A percentile compares a stretch with the other conserved stretches of the same genome.
phyloP scores from a whole-genome alignment of 108 stramenopile genomes.

The Cyclotella baltica region DNA sequence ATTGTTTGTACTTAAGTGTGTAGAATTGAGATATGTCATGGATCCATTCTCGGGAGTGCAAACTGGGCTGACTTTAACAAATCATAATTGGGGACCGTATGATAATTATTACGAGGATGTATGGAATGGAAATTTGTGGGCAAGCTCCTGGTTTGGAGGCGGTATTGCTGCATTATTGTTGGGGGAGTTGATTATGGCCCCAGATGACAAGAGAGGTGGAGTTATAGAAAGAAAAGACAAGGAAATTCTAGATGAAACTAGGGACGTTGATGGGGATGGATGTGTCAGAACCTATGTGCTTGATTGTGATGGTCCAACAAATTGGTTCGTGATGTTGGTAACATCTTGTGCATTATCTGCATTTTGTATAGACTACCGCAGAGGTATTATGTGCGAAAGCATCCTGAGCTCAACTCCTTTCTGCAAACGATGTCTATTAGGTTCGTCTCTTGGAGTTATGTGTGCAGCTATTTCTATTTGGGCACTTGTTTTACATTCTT shows the following conservation, averaged over 20 bases:
- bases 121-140: constrained; percentile 46
- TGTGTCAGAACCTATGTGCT: constrained; percentile 12
- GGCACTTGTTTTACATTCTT: constrained; percentile 19
- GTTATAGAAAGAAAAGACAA: not conserved
- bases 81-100: constrained; percentile 6
- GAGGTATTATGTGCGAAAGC: constrained; percentile 9
- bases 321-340: constrained; percentile 38
- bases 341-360: constrained; percentile 36
- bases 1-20: constrained; percentile 37
- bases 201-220: constrained; percentile 23
- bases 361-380: constrained; percentile 16
- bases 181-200: constrained; percentile 37
- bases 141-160: constrained; percentile 32
- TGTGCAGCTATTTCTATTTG: constrained; percentile 20
- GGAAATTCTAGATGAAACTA: not conserved
- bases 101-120: constrained; percentile 14
- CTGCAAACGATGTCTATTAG: constrained; percentile 36
- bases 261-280: not conserved
- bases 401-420: constrained; percentile 25
- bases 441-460: constrained; percentile 23
- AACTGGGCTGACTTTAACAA: constrained; percentile 10
- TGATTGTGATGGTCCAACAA: constrained; percentile 25
- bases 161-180: constrained; percentile 29
- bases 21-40: constrained; percentile 25
- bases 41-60: constrained; percentile 32